These are phyloP conservation scores for Exophiala bonariae DNA, from an alignment of 2,329 filamentous ascomycete species.

Conservation along the genomic window DNA sequence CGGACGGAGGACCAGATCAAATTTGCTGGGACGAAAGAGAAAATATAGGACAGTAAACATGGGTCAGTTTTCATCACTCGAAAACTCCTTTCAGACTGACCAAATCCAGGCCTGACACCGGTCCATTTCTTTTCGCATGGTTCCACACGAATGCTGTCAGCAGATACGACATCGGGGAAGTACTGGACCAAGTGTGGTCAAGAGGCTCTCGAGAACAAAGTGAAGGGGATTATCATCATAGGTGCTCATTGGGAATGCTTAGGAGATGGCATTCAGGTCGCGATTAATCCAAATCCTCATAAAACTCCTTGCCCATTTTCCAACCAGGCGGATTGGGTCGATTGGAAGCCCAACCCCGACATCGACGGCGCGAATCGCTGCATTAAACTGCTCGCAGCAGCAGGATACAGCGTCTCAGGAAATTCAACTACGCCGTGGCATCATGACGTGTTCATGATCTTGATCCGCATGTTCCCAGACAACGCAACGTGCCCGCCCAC, in stretches of 20 bases:
- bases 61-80: no score
- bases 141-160: neutral
- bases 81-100: no score
- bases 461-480: slow-evolving; percentile 68
- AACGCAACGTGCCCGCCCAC: slow-evolving; percentile 60
- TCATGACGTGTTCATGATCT: slow-evolving; percentile 62
- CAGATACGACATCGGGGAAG: neutral
- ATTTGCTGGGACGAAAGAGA: no score
- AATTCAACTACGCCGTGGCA: slow-evolving; percentile 67
- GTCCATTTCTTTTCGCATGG: slow-evolving; percentile 52
- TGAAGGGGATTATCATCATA: neutral
- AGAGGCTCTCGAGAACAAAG: no score
- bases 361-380: slow-evolving; percentile 52
- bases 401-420: slow-evolving; percentile 54
- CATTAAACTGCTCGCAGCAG: slow-evolving; percentile 48
- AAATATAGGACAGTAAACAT: no score
- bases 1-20: no score
- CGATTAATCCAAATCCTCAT: slow-evolving; percentile 59
- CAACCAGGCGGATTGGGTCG: slow-evolving; percentile 61
- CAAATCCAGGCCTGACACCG: slow-evolving; percentile 43
- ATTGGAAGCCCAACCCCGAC: slow-evolving; percentile 63
- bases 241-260: slow-evolving; percentile 66
- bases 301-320: slow-evolving; percentile 51
- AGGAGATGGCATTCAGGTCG: slow-evolving; percentile 58
- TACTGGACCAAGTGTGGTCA: no score